These are phyloP conservation scores for Cinchona pubescens DNA, from an alignment of 257 asterid genomes.

Conservation along the genomic window DNA sequence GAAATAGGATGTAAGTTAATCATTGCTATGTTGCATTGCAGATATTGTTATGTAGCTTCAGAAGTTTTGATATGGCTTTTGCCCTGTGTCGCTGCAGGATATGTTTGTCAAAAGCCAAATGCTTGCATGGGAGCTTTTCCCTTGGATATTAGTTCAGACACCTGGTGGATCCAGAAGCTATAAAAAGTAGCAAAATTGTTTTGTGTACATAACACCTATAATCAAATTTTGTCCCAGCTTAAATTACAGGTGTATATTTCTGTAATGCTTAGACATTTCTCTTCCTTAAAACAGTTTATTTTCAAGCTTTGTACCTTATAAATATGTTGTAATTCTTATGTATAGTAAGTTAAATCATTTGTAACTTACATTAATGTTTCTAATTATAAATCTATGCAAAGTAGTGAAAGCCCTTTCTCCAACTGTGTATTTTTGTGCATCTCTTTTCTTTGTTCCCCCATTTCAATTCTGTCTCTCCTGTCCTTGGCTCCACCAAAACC, in stretches of 20 bases:
- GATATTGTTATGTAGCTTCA: neutral
- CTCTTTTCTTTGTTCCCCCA: neutral
- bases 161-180: neutral
- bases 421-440: neutral
- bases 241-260: constrained; percentile 24
- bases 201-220: constrained; percentile 8
- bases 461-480: neutral
- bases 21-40: neutral
- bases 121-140: constrained; percentile 3
- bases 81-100: neutral
- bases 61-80: neutral
- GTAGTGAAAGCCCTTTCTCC: neutral
- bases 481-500: neutral
- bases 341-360: constrained; percentile 13
- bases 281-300: no score
- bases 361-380: constrained; percentile 11
- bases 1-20: neutral
- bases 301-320: constrained; percentile 1
- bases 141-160: neutral
- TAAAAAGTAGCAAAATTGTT: neutral
- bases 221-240: constrained; percentile 28
- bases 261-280: constrained; percentile 7
- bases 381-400: neutral
- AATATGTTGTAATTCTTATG: constrained; percentile 9
- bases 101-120: neutral